Conservation (phyloP, 345 rosid species). For the Eucalyptus melliodora region DNA sequence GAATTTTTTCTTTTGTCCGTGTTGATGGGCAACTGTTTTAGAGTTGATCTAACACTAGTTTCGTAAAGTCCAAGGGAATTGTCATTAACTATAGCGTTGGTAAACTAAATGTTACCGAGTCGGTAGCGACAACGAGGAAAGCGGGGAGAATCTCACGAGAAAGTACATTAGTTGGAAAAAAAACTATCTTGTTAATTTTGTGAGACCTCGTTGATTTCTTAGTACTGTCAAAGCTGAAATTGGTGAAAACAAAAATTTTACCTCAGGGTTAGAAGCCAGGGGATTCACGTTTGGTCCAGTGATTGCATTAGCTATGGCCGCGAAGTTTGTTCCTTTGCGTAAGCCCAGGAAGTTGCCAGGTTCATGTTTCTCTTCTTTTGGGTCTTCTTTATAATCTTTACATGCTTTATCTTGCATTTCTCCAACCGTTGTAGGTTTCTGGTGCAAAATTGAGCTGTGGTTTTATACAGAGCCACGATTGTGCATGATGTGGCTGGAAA, state of each 20-base stretch:
- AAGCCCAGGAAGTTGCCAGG: constrained; percentile 87
- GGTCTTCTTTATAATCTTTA: background rate
- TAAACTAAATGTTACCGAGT: background rate
- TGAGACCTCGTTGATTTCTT: background rate
- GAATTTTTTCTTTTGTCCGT: background rate
- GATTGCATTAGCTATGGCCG: constrained; percentile 81
- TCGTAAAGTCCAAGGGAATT: background rate
- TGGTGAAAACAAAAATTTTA: background rate
- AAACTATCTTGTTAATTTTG: background rate
- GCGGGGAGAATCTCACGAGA: background rate
- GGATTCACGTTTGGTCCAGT: constrained; percentile 91
- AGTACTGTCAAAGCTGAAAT: background rate
- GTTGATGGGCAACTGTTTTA: background rate
- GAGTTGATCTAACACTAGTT: background rate
- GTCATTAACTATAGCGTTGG: background rate
- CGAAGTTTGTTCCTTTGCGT: constrained; percentile 74
- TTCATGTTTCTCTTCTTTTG: background rate
- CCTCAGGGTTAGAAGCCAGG: constrained; percentile 73
- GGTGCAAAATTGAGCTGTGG: background rate
- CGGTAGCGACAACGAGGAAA: background rate
- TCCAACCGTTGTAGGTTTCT: background rate
- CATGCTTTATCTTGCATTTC: background rate
- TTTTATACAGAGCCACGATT: background rate
- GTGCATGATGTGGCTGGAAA: background rate
- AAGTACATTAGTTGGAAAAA: background rate